Conservation (phyloP, 768 basidiomycete genomes). For the Trametopsis cervina region DNA sequence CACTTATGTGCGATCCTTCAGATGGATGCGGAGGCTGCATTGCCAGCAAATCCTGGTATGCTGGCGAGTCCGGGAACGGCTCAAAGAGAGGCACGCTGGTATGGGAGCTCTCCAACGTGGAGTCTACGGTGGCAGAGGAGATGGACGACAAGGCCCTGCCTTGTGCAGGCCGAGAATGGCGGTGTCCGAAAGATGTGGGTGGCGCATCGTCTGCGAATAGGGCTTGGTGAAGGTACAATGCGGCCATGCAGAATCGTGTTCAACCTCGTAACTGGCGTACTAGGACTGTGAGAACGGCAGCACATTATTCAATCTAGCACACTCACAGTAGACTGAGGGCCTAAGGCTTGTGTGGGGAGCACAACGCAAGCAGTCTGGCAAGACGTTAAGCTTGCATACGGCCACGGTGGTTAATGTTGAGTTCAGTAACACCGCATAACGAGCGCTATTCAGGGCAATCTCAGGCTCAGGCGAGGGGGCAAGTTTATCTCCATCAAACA, state of each 20-base stretch:
- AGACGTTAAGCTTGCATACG: too few relatives aligned
- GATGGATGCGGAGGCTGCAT: constrained; percentile 36
- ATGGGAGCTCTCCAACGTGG: constrained; percentile 24
- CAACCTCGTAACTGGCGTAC: not conserved
- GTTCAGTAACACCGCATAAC: too few relatives aligned
- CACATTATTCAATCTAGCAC: too few relatives aligned
- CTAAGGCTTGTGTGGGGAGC: too few relatives aligned
- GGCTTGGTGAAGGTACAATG: constrained; percentile 50
- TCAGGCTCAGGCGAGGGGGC: not conserved
- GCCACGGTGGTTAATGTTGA: too few relatives aligned
- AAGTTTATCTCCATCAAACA: constrained; percentile 4
- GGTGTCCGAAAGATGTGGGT: constrained; percentile 12
- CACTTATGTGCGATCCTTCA: constrained; percentile 24
- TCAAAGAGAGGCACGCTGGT: constrained; percentile 26
- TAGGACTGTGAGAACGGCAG: not conserved
- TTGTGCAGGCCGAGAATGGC: constrained; percentile 2
- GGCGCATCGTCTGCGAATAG: constrained; percentile 30
- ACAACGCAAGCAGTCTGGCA: too few relatives aligned
- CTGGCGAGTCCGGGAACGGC: constrained; percentile 17
- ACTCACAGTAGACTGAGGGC: too few relatives aligned
- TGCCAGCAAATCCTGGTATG: constrained; percentile 31
- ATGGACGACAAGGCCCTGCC: constrained; percentile 22
- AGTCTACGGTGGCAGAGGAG: constrained; percentile 23
- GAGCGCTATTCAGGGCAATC: not conserved
- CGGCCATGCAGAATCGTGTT: constrained; percentile 60